Evolutionary conservation across 2,329 filamentous ascomycete genomes (phyloP).

Genomic region (Clathrospora elynae): DNA sequence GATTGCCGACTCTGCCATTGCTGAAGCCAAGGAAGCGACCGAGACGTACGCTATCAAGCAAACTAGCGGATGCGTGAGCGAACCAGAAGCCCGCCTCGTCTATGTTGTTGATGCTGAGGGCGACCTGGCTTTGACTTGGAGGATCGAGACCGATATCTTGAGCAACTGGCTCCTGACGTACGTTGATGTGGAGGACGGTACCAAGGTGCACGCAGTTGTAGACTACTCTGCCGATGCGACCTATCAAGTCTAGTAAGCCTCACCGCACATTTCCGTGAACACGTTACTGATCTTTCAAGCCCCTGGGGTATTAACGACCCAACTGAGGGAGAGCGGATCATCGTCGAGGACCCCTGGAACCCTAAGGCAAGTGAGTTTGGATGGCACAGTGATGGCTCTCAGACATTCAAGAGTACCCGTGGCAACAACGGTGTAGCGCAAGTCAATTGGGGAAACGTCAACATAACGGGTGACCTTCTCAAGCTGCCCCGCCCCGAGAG

Average conservation of each 20-base stretch:
- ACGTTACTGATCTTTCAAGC: constrained; percentile 17
- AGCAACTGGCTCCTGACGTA: constrained; percentile 66
- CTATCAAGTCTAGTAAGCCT: constrained; percentile 59
- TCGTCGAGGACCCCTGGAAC: constrained; percentile 58
- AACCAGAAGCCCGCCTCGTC: constrained; percentile 61
- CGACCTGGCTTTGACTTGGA: constrained; percentile 59
- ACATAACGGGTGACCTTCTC: constrained; percentile 50
- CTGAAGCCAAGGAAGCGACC: constrained; percentile 45
- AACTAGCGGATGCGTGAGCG: constrained; percentile 55
- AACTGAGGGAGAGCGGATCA: constrained; percentile 52
- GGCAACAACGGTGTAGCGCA: constrained; percentile 66
- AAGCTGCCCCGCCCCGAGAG: constrained; percentile 58
- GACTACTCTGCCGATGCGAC: constrained; percentile 63
- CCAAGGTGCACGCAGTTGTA: constrained; percentile 59
- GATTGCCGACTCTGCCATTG: constrained; percentile 48
- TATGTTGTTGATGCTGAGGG: constrained; percentile 59
- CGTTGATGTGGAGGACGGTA: constrained; percentile 57
- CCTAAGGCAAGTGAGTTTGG: constrained; percentile 56
- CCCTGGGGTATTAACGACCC: constrained; percentile 62
- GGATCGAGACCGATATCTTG: constrained; percentile 62
- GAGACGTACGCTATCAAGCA: constrained; percentile 55
- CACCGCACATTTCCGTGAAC: not conserved
- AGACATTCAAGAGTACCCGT: constrained; percentile 58
- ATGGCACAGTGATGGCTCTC: constrained; percentile 58
- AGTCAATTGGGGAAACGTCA: constrained; percentile 54